Conservation (phyloP, 108 stramenopile genomes). For the Mayamaea pseudoterrestris region DNA sequence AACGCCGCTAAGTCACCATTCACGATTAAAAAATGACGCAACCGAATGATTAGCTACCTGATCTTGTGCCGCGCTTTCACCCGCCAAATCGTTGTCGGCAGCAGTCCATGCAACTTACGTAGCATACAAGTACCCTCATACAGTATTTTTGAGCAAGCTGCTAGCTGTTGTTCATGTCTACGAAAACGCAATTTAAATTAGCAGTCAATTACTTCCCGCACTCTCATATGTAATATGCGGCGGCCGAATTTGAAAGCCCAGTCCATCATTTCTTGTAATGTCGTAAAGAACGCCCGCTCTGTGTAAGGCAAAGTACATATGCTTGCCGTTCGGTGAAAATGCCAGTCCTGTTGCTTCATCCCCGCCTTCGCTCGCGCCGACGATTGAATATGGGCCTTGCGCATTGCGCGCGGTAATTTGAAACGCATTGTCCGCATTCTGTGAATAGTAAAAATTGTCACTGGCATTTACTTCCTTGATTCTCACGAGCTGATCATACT, state of each 20-base stretch:
- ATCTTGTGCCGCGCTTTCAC: too few relatives aligned
- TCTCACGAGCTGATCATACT: conserved; percentile 17
- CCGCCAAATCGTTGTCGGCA: too few relatives aligned
- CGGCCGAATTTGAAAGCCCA: background rate
- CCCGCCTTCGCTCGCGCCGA: too few relatives aligned
- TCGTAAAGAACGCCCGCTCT: conserved; percentile 26
- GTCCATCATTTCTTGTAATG: conserved; percentile 33
- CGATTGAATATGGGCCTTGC: conserved; percentile 14
- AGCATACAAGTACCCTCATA: too few relatives aligned
- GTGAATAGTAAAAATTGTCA: conserved; percentile 33
- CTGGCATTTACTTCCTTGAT: background rate
- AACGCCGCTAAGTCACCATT: too few relatives aligned
- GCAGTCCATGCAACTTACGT: too few relatives aligned
- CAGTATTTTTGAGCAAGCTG: too few relatives aligned
- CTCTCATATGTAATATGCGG: background rate
- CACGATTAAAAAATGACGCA: too few relatives aligned
- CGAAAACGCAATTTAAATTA: too few relatives aligned
- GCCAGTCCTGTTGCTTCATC: conserved; percentile 47
- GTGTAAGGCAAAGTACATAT: conserved; percentile 48
- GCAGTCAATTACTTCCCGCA: too few relatives aligned
- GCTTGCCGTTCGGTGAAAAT: conserved; percentile 34
- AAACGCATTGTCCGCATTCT: conserved; percentile 24
- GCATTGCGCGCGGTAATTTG: conserved; percentile 34
- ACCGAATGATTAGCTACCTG: too few relatives aligned
- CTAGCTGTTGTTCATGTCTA: too few relatives aligned